Base-by-base conservation (phyloP, 1,284 basidiomycete species). In the Termitomyces sp. region DNA sequence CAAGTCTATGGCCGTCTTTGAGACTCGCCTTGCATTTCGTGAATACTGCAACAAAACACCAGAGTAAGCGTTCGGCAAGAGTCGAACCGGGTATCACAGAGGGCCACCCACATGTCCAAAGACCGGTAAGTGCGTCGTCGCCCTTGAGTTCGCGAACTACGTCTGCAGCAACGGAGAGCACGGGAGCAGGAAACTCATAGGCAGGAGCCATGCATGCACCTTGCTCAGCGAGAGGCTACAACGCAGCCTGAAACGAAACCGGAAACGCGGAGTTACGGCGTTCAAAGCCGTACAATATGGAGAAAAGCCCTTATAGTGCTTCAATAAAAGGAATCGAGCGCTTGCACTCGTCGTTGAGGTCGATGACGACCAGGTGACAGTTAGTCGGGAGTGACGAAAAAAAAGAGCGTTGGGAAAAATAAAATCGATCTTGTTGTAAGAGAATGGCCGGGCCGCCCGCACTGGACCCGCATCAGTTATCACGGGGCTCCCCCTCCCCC, bases 11-110 rank as follows among this genome's bases (percentile, higher is more conserved):
- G 11, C 91, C 91, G 58, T 91, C 84, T 62, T 86, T 79, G 8
- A 93, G 70, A 3, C 83, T 84, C 59, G 82, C 79, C 66, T 88
- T 90, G 72, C 87, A 91, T 65, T 90, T 89, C 53, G 87, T 84
- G 64, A 93, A 92, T 10, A 93, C 91, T 93, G 58, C 1, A 44
- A 38, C 26, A 16, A n/a, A 26, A 51, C 56, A 52, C 46, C 42
- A 35, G 30, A 26, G 24, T 59, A 3, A 56, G 42, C 41, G 10
- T 9, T 45, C 34, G 19, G 19, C 10, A 37, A 44, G 49, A 31
- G 16, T 28, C 48, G 48, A 50, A 24, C 37, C n/a, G 24, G 53
- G 50, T 39, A 39, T 8, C 46, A 53, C 28, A 41, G 34, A 34
- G 49, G 37, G 44, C 38, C 18, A 74, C 77, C 64, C 59, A 87